These are phyloP conservation scores for Trypanosoma mega DNA, from an alignment of 208 protist species.

Conservation along the genomic window DNA sequence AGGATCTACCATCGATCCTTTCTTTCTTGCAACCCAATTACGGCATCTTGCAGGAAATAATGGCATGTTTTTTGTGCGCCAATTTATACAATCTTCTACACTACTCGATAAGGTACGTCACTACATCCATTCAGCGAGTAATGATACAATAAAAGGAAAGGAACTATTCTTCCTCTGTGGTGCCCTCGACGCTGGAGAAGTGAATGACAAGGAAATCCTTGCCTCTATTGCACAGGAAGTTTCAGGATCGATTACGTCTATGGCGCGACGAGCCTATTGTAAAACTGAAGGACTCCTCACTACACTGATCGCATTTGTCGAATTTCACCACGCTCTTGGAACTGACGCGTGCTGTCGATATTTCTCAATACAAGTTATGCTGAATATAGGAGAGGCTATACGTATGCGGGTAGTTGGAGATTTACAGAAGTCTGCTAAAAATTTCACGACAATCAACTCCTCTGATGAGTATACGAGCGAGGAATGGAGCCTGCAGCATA, in stretches of 20 bases:
- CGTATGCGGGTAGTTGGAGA: slow-evolving; percentile 20
- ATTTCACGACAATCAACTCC: slow-evolving; percentile 21
- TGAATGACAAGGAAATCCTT: slow-evolving; percentile 24
- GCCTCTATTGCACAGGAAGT: slow-evolving; percentile 28
- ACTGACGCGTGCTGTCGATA: slow-evolving; percentile 25
- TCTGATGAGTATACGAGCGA: slow-evolving; percentile 18
- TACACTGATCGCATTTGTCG: slow-evolving; percentile 49
- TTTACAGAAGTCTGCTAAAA: slow-evolving; percentile 13
- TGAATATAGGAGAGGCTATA: slow-evolving; percentile 28
- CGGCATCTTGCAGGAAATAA: slow-evolving; percentile 11
- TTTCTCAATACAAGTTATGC: slow-evolving; percentile 9
- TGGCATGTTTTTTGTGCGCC: slow-evolving; percentile 12
- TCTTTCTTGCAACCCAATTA: slow-evolving; percentile 33
- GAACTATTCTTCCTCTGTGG: slow-evolving; percentile 72
- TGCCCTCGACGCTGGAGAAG: slow-evolving; percentile 33
- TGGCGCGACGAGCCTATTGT: slow-evolving; percentile 53
- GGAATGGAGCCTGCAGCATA: slow-evolving; percentile 37
- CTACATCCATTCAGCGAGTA: slow-evolving; percentile 33
- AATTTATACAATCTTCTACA: slow-evolving; percentile 9
- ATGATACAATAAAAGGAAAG: slow-evolving; percentile 43
- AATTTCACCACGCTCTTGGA: slow-evolving; percentile 65
- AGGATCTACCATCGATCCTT: slow-evolving; percentile 41
- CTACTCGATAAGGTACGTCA: slow-evolving; percentile 29
- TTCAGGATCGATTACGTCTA: slow-evolving; percentile 34
- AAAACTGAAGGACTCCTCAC: slow-evolving; percentile 25